Percentiles rank a stretch among this genome's conserved stretches.
These are phyloP conservation scores for Thielaviopsis musarum DNA, from an alignment of 2,329 filamentous ascomycete genomes.

Conservation along the genomic window DNA sequence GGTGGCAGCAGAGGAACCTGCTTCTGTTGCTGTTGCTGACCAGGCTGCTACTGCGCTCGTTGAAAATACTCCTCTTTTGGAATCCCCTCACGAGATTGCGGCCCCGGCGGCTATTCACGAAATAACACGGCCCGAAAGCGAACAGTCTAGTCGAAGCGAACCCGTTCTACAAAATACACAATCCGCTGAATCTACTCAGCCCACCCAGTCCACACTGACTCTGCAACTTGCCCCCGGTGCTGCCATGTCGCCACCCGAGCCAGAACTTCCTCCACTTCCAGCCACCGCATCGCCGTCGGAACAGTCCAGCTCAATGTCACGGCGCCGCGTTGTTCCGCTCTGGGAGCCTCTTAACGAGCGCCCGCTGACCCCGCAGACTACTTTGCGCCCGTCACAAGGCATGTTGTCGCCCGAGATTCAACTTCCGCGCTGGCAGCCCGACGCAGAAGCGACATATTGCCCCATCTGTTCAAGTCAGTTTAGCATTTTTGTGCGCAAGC, in stretches of 20 bases:
- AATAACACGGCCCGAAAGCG: neutral
- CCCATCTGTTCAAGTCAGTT: conserved; percentile 72
- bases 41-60: neutral
- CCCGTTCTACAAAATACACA: neutral
- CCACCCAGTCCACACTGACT: neutral
- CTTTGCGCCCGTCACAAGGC: neutral
- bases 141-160: neutral
- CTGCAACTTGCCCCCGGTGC: neutral
- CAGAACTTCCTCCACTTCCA: neutral
- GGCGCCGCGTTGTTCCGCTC: neutral
- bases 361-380: neutral
- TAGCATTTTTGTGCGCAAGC: conserved; percentile 71
- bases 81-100: neutral
- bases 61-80: neutral
- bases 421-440: conserved; percentile 74
- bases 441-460: conserved; percentile 64
- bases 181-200: conserved; percentile 14
- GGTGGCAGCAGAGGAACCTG: neutral
- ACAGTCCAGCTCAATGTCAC: neutral
- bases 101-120: neutral
- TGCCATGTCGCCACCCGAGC: neutral
- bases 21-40: neutral
- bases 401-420: conserved; percentile 26
- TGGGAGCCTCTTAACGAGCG: conserved; percentile 1
- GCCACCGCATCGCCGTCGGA: neutral